Conservation (phyloP, 2,329 filamentous ascomycete genomes). For the Blastomyces gilchristii region DNA sequence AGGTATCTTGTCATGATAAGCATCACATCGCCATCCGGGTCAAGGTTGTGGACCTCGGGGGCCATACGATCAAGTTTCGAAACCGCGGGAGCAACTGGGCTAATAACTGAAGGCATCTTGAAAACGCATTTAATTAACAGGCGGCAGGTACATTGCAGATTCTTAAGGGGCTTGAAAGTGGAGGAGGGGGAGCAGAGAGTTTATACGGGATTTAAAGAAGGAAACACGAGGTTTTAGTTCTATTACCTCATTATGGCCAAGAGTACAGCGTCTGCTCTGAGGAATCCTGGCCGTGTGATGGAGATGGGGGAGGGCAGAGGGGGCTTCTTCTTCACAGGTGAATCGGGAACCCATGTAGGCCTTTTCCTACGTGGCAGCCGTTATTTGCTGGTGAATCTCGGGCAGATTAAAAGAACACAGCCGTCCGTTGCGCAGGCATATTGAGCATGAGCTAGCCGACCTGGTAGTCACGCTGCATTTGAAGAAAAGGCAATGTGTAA, state of each 20-base stretch:
- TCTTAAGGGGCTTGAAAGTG: neutral
- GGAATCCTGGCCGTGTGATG: constrained; percentile 1
- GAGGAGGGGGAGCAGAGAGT: neutral
- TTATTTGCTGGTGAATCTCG: neutral
- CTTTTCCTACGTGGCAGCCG: neutral
- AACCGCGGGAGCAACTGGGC: constrained; percentile 6
- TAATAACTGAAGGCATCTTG: constrained; percentile 14
- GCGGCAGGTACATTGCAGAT: neutral
- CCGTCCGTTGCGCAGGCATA: neutral
- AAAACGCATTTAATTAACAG: neutral
- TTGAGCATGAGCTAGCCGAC: neutral
- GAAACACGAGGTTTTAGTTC: neutral
- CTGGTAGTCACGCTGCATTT: neutral
- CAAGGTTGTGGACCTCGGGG: constrained; percentile 11
- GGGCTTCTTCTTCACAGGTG: neutral
- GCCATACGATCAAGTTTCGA: constrained; percentile 4
- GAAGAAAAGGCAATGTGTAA: neutral
- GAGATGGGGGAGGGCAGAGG: neutral
- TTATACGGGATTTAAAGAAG: neutral
- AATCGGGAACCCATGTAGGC: neutral
- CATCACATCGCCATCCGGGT: constrained; percentile 15
- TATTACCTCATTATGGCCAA: constrained; percentile 4
- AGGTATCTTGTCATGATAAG: constrained; percentile 14
- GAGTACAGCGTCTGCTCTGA: neutral
- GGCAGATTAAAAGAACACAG: neutral